Evolutionary conservation across 257 asterid species (phyloP), one percentile per base, ranked within the genome.

Genomic region (Osmanthus fragrans): DNA sequence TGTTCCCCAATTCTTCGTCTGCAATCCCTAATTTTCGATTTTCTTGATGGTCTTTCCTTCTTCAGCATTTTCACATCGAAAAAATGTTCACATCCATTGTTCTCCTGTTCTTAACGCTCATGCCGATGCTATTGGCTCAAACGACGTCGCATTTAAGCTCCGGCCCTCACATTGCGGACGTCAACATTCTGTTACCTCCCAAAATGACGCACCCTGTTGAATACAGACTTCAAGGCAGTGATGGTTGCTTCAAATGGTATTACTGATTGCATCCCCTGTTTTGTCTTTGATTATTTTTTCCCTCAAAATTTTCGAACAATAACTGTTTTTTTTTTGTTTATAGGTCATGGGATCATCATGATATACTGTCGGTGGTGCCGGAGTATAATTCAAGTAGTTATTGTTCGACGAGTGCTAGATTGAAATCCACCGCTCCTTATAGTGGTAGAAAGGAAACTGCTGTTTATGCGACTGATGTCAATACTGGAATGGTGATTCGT

Each of bases 331-430:
- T 75, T 33, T 40, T 36, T 5, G 3, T 27, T 25, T 47, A 21
- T 80, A 94, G 98, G 98, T 87, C 97, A 5, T 94, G 98, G 97
- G 98, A 94, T 80, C 98, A 94, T 74, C 97, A 90, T 29, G 98
- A 94, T 77, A 81, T 94, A 30, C 68, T 94, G 51, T 84, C 93
- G 56, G 89, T 94, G 77, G 71, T 85, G 80, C 97, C 98, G 51
- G 98, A 91, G 84, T 89, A 84, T 82, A 92, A 94, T 77, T 86
- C 93, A 78, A 92, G 90, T 30, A 90, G 86, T 76, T 90, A 77
- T 18, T 94, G 98, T 82, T 92, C 97, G 45, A 91, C 91, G 40
- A 92, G 97, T 89, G 97, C 97, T 30, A 86, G 90, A 34, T 82
- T 94, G 89, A 90, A 91, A 86, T 94, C 98, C 13, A 90, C 90